phyloP scores from a whole-genome alignment of 129 eudicot species.

The Ambrosia trifida region DNA sequence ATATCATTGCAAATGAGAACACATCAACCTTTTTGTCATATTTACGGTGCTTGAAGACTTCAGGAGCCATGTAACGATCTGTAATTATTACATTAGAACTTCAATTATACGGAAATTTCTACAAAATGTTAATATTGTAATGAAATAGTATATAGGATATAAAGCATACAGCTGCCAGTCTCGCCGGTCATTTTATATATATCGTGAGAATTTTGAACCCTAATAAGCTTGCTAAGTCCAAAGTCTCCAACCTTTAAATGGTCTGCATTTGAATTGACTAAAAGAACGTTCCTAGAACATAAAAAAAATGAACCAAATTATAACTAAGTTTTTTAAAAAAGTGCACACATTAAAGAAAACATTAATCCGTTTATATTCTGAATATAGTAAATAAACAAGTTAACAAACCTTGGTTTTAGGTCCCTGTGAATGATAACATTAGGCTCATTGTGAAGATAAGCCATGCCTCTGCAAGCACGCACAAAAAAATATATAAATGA shows the following conservation, averaged over 20 bases:
- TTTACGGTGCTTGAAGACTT: constrained; percentile 93
- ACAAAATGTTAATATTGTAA: constrained; percentile 1
- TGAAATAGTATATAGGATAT: constrained; percentile 4
- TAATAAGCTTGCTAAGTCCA: constrained; percentile 92
- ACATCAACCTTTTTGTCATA: constrained; percentile 97
- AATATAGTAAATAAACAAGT: constrained; percentile 24
- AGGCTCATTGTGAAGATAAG: constrained; percentile 97
- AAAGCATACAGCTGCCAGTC: constrained; percentile 94
- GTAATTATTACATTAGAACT: constrained; percentile 4
- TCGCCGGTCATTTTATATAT: constrained; percentile 98
- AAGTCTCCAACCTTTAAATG: constrained; percentile 98
- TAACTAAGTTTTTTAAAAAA: neutral
- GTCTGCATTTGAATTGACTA: constrained; percentile 91
- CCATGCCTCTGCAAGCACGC: constrained; percentile 76
- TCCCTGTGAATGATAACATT: constrained; percentile 92
- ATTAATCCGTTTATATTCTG: constrained; percentile 4
- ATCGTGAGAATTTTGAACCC: constrained; percentile 84
- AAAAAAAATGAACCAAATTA: neutral
- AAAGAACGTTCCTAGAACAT: constrained; percentile 80
- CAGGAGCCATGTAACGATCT: constrained; percentile 99
- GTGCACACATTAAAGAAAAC: constrained; percentile 6
- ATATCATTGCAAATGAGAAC: constrained; percentile 96
- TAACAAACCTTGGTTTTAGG: constrained; percentile 85
- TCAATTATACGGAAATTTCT: neutral
- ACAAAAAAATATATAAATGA: neutral